Conservation (phyloP, 352 stramenopile species). For the Aphanomyces astaci region DNA sequence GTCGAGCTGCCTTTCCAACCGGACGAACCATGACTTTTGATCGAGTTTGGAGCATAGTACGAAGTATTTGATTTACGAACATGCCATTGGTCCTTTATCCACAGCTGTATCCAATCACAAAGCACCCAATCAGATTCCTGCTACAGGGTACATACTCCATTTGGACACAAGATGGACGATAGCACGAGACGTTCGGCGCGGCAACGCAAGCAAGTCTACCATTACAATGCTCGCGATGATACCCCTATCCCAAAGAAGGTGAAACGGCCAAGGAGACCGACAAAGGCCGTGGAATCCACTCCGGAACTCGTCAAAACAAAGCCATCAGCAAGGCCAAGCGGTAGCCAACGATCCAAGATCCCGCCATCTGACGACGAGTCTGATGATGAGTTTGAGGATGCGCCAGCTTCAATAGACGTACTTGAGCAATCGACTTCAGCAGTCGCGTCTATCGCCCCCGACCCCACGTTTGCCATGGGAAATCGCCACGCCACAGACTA, state of each 20-base stretch:
- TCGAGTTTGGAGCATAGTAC: background rate
- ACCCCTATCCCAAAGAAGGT: background rate
- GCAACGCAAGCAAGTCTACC: background rate
- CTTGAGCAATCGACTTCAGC: background rate
- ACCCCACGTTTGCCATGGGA: slow-evolving; percentile 10
- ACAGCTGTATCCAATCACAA: background rate
- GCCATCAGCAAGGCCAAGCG: background rate
- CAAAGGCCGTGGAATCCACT: background rate
- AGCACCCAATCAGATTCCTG: background rate
- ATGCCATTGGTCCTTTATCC: background rate
- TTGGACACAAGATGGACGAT: background rate
- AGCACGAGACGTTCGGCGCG: background rate
- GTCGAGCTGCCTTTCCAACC: background rate
- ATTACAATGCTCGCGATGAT: no score
- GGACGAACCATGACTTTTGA: background rate
- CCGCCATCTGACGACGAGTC: background rate
- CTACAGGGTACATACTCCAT: no score
- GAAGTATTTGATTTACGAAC: background rate
- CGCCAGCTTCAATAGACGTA: background rate
- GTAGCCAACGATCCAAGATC: background rate
- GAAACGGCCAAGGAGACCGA: background rate
- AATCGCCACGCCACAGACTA: slow-evolving; percentile 22
- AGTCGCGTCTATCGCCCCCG: background rate
- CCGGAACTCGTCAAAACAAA: background rate
- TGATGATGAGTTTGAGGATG: background rate